Evolutionary conservation across 2,329 filamentous ascomycete species (phyloP), one percentile per base, ranked within the genome.

Genomic region (Pseudogymnoascus pannorum): DNA sequence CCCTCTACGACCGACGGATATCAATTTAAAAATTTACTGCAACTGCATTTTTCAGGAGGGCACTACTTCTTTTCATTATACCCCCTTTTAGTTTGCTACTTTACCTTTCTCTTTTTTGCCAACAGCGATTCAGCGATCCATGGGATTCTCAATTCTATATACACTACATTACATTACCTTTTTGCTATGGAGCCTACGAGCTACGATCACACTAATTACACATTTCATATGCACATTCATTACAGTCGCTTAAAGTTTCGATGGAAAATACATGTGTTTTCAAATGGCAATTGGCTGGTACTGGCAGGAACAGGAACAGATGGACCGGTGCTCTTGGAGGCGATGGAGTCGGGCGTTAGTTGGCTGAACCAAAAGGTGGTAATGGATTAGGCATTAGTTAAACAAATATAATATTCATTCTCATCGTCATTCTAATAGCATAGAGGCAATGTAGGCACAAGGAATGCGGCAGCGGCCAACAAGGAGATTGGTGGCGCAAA

Each of bases 141-240:
- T n/a, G 42, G 9, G 16, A n/a, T 9, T 12, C 44, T 54, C 44
- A 18, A 31, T 54, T 54, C 8, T 54, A 51, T 51, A 51, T 51
- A 54, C 48, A 31, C 24, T 54, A 54, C 48, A 54, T 31, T 31
- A 54, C 48, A 54, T 12, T 54, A 54, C 48, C 24, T 31, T 36
- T 31, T 54, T 29, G 44, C 44, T 54, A 18, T 54, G 9, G 24
- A 18, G 48, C 48, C 48, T 54, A 54, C 24, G 48, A 54, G 48
- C 48, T 54, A 51, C 24, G n/a, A 31, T 18, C 24, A 54, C 24
- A 51, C 48, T 24, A 54, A 29, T 31, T 54, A 24, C 24, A 31
- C 44, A 54, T 54, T 54, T 54, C 44, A 54, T 54, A 54, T 18
- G 31, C 44, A 54, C 48, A 54, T 18, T 54, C 48, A 18, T 54